Evolutionary conservation across 2,329 filamentous ascomycete species (phyloP), one percentile per base, ranked within the genome.

Genomic region (Cladosporium velox): DNA sequence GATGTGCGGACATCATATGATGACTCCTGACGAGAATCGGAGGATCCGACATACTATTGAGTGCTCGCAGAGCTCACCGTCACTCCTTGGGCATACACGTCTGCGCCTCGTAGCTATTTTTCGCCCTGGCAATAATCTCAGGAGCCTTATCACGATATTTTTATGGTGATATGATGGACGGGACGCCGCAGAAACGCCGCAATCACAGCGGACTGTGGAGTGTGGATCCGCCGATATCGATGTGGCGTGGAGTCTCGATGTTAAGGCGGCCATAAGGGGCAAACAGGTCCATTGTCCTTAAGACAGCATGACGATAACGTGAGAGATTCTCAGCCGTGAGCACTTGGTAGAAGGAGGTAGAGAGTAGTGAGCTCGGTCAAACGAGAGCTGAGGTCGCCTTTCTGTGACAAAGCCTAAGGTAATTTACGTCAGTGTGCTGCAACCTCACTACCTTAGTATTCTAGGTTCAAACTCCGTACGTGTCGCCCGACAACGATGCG

Each of bases 131-230:
- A 47, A n/a, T 52, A 30, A 28, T 26, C 24, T 4, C 12, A 28
- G 24, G 49, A 12, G 24, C 34, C 34, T 58, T 41, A 58, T 58
- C 52, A 21, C 52, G 44, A 41, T 18, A n/a, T 52, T 51, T 11
- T 62, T 38, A 11, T 54, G 18, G 51, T 57, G 30, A 11, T 44
- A 30, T 26, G 18, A 47, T 41, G 51, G n/a, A 57, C n/a, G 44
- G 24, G 49, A 57, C 18, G 51, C 61, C 61, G 61, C 61, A 64
- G n/a, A 44, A 64, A 34, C 61, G 61, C 61, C 61, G 61, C 51
- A 41, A 57, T 41, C 41, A 57, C 26, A 12, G 24, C 55, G 49
- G 60, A 55, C 51, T 64, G 51, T 64, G 51, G 61, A 47, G 15
- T 47, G 51, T 64, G 61, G 61, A 64, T 55, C 61, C 61, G n/a